phyloP scores from a whole-genome alignment of 352 stramenopile genomes.

The Phytopythium chamaehyphon region DNA sequence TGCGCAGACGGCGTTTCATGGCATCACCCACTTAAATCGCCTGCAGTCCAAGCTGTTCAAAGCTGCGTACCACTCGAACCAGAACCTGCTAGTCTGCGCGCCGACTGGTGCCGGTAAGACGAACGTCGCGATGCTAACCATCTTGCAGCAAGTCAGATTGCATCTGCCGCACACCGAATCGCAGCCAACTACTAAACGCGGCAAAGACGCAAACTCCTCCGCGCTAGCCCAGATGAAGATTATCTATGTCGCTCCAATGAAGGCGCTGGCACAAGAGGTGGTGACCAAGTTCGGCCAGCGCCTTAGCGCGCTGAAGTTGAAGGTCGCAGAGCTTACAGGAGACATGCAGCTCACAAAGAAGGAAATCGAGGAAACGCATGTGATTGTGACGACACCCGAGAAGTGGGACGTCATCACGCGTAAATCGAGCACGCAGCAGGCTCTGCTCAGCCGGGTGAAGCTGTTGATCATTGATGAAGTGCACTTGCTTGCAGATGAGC shows the following conservation, averaged over 20 bases:
- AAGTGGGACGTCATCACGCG: constrained; percentile 99
- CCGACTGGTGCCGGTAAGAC: constrained; percentile 96
- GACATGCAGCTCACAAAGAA: constrained; percentile 98
- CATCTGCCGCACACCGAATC: constrained; percentile 45
- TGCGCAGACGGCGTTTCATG: constrained; percentile 73
- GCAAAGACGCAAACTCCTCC: not conserved
- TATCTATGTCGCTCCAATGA: constrained; percentile 97
- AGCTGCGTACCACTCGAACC: constrained; percentile 92
- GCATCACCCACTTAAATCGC: constrained; percentile 91
- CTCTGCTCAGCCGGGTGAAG: constrained; percentile 86
- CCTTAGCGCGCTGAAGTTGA: constrained; percentile 49
- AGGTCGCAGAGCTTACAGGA: constrained; percentile 94
- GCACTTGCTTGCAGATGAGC: constrained; percentile 97
- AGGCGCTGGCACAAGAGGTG: constrained; percentile 98
- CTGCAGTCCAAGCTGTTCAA: constrained; percentile 98
- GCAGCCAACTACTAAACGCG: constrained; percentile 10
- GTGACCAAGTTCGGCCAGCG: constrained; percentile 97
- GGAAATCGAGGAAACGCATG: constrained; percentile 93
- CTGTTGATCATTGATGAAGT: constrained; percentile 99
- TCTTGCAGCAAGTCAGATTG: constrained; percentile 90
- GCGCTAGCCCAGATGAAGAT: constrained; percentile 87
- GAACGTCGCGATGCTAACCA: constrained; percentile 98
- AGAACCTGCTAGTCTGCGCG: constrained; percentile 97
- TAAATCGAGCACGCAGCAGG: constrained; percentile 93
- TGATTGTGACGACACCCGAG: constrained; percentile 98